A percentile compares a stretch with the other conserved stretches of the same genome.
These are phyloP conservation scores for Globisporangium rhizosaccharum DNA, from an alignment of 352 stramenopile genomes.

Conservation along the genomic window DNA sequence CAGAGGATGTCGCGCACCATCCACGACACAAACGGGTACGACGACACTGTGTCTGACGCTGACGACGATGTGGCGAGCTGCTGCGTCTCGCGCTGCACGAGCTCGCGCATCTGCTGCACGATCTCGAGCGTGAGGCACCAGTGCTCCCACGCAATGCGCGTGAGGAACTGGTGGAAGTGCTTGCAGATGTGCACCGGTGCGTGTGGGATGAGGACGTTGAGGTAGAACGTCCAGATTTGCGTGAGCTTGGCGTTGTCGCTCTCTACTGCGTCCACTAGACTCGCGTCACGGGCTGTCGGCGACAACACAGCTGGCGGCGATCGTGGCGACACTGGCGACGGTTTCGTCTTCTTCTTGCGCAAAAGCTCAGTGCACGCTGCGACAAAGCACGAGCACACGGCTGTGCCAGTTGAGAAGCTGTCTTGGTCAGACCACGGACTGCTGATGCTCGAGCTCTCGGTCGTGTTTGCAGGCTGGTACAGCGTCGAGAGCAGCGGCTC, in stretches of 20 bases:
- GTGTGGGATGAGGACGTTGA: conserved; percentile 65
- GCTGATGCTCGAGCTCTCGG: conserved; percentile 56
- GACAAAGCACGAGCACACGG: conserved; percentile 78
- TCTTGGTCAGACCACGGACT: conserved; percentile 72
- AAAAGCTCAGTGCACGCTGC: conserved; percentile 68
- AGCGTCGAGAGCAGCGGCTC: conserved; percentile 75
- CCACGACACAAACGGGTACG: conserved; percentile 82
- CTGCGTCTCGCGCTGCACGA: conserved; percentile 59
- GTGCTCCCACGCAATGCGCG: conserved; percentile 73
- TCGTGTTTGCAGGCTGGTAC: conserved; percentile 70
- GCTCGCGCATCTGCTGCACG: conserved; percentile 79
- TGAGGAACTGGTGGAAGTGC: conserved; percentile 77
- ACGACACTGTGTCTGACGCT: conserved; percentile 17
- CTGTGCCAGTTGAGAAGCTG: conserved; percentile 61
- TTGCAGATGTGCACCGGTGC: conserved; percentile 76
- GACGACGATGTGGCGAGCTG: conserved; percentile 31
- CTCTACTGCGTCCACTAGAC: background rate
- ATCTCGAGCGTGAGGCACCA: conserved; percentile 81
- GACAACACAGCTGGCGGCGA: background rate
- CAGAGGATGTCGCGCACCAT: conserved; percentile 78
- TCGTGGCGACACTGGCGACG: background rate
- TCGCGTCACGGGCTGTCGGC: background rate
- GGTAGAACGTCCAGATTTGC: conserved; percentile 78
- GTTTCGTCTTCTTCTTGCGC: conserved; percentile 21
- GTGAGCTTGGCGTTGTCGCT: conserved; percentile 49